These are phyloP conservation scores for Trichosporon faecale DNA, from an alignment of 1,284 basidiomycete species.

Conservation along the genomic window DNA sequence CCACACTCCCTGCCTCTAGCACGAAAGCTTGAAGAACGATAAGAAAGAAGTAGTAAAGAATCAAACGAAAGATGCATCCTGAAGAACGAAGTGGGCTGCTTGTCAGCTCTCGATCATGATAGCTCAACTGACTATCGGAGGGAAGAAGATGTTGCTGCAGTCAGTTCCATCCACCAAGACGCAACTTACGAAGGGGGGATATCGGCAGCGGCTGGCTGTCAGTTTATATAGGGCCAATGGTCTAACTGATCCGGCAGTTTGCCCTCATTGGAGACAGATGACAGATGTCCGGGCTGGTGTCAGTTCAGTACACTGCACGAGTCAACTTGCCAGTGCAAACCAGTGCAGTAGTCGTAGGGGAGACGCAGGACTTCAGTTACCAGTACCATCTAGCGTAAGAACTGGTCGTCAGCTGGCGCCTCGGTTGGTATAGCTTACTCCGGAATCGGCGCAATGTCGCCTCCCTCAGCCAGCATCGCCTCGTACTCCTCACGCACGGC, in stretches of 20 bases:
- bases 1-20: background rate
- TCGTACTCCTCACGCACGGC: constrained; percentile 41
- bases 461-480: constrained; percentile 24
- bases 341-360: no score
- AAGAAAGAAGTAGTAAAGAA: background rate
- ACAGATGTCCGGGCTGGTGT: background rate
- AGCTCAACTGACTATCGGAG: no score
- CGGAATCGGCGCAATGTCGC: constrained; percentile 41
- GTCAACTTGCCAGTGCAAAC: no score
- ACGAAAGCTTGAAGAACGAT: background rate
- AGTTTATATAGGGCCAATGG: no score
- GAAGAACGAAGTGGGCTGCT: background rate
- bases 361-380: constrained; percentile 13
- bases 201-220: no score
- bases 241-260: no score
- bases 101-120: no score
- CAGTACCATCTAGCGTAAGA: constrained; percentile 37
- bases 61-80: background rate
- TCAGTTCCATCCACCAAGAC: no score
- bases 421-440: background rate
- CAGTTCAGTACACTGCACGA: background rate
- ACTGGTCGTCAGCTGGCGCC: constrained; percentile 17
- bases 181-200: no score
- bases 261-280: no score
- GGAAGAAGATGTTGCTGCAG: no score